phyloP scores from a whole-genome alignment of 2,329 filamentous ascomycete genomes.

The Hysterium pulicare region DNA sequence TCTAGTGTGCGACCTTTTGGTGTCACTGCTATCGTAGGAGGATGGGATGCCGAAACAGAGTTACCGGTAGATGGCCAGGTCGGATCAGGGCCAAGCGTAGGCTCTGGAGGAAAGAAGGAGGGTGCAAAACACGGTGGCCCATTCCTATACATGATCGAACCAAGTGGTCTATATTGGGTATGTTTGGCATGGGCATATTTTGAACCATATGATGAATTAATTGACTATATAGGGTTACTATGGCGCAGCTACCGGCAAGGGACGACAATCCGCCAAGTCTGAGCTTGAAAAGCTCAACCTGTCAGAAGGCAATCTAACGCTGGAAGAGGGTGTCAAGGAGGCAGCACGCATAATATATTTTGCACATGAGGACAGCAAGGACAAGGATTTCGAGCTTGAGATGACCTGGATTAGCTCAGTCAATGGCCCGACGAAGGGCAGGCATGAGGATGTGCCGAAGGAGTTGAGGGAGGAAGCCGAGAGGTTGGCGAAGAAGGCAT shows the following conservation, averaged over 20 bases:
- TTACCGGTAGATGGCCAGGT: constrained; percentile 86
- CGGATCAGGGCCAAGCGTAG: constrained; percentile 71
- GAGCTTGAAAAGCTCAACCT: constrained; percentile 98
- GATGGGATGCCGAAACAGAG: constrained; percentile 87
- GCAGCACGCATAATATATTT: constrained; percentile 96
- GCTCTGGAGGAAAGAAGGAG: constrained; percentile 77
- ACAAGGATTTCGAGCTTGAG: constrained; percentile 99
- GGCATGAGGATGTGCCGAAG: constrained; percentile 90
- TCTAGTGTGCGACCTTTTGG: constrained; percentile 95
- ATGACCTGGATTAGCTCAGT: constrained; percentile 95
- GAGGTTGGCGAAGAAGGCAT: constrained; percentile 81
- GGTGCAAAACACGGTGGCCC: constrained; percentile 80
- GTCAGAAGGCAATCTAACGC: constrained; percentile 67
- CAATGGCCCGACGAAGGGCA: constrained; percentile 85
- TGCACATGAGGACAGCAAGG: constrained; percentile 97
- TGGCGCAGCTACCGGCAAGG: constrained; percentile 94
- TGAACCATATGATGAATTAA: no score
- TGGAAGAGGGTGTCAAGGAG: constrained; percentile 90
- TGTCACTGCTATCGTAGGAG: constrained; percentile 89
- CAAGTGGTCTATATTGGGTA: constrained; percentile 92
- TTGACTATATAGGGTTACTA: constrained; percentile 70
- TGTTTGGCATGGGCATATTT: no score
- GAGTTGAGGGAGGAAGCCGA: constrained; percentile 88
- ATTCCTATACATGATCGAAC: constrained; percentile 98
- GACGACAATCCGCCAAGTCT: constrained; percentile 92